Conservation (phyloP, 177 flowering plant species). For the Vitis hybrid region DNA sequence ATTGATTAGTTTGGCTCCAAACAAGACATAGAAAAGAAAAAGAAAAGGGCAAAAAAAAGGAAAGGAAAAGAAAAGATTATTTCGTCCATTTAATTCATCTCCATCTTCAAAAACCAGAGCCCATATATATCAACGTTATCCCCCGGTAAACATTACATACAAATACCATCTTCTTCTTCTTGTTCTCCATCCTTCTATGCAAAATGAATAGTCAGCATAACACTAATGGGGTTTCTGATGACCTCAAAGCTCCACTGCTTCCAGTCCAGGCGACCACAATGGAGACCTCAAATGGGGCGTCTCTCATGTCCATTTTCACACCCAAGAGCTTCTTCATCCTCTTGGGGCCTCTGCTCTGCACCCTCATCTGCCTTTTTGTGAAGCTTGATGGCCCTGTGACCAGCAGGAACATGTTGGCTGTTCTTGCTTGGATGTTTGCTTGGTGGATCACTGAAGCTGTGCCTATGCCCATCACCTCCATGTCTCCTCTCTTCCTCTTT, state of each 20-base stretch:
- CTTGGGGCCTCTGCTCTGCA: slow-evolving; percentile 63
- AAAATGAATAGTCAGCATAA: slow-evolving; percentile 18
- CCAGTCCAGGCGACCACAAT: slow-evolving; percentile 30
- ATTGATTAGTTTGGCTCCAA: background rate
- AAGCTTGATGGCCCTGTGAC: slow-evolving; percentile 33
- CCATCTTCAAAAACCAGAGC: background rate
- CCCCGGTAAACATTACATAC: background rate
- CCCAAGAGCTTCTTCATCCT: slow-evolving; percentile 47
- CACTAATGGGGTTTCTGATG: slow-evolving; percentile 17
- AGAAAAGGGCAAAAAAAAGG: no score
- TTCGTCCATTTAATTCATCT: background rate
- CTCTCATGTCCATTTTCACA: slow-evolving; percentile 38
- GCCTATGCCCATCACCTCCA: slow-evolving; percentile 90
- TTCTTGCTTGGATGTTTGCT: slow-evolving; percentile 74
- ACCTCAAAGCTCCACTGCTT: slow-evolving; percentile 59
- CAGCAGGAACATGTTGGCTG: slow-evolving; percentile 65
- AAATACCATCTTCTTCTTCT: background rate
- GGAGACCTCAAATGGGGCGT: slow-evolving; percentile 5
- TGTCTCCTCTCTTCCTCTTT: slow-evolving; percentile 89
- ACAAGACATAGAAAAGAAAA: background rate
- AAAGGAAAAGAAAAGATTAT: background rate
- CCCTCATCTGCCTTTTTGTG: slow-evolving; percentile 42
- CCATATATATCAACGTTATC: no score
- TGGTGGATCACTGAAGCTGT: slow-evolving; percentile 99
- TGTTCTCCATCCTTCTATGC: background rate